Evolutionary conservation across 2,329 filamentous ascomycete genomes (phyloP).

Genomic region (Volutella citrinella): DNA sequence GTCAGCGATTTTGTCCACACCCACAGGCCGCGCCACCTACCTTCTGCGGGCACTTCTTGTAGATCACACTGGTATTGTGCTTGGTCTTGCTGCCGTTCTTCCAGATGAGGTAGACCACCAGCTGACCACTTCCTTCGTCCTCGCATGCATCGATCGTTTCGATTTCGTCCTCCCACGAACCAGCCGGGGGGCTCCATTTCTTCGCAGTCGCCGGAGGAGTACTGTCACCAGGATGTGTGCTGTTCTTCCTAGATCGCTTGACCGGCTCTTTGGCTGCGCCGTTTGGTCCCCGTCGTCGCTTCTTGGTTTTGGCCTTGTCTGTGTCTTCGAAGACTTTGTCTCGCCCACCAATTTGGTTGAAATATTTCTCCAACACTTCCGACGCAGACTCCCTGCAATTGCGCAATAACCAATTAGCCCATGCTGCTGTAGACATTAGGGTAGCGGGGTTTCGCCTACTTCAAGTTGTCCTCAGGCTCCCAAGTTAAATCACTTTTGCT

Average conservation of each 20-base stretch:
- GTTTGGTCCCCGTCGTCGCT: slow-evolving; percentile 50
- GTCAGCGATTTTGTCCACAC: too few species aligned
- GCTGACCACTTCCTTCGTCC: slow-evolving; percentile 55
- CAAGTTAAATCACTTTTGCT: slow-evolving; percentile 69
- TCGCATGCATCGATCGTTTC: slow-evolving; percentile 69
- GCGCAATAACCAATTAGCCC: too few species aligned
- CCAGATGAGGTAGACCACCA: slow-evolving; percentile 72
- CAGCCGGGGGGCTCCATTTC: slow-evolving; percentile 65
- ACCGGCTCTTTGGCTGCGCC: slow-evolving; percentile 19
- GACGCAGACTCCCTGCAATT: slow-evolving; percentile 53
- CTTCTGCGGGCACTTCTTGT: slow-evolving; percentile 76
- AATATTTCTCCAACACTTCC: slow-evolving; percentile 64
- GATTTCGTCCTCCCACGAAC: slow-evolving; percentile 75
- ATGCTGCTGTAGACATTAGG: too few species aligned
- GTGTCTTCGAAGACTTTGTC: slow-evolving; percentile 52
- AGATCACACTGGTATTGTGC: slow-evolving; percentile 65
- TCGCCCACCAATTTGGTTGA: slow-evolving; percentile 60
- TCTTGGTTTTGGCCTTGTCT: slow-evolving; percentile 50
- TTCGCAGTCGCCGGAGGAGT: slow-evolving; percentile 46
- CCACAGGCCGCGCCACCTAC: too few species aligned
- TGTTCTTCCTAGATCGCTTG: slow-evolving; percentile 48
- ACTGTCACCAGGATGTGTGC: slow-evolving; percentile 46
- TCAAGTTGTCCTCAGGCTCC: slow-evolving; percentile 69
- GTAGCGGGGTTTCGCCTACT: slow-evolving; percentile 17
- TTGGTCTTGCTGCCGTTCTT: slow-evolving; percentile 71